Evolutionary conservation across 148 eudicot genomes (phyloP), one percentile per base, ranked within the genome.

Genomic region (Agrostemma githago): DNA sequence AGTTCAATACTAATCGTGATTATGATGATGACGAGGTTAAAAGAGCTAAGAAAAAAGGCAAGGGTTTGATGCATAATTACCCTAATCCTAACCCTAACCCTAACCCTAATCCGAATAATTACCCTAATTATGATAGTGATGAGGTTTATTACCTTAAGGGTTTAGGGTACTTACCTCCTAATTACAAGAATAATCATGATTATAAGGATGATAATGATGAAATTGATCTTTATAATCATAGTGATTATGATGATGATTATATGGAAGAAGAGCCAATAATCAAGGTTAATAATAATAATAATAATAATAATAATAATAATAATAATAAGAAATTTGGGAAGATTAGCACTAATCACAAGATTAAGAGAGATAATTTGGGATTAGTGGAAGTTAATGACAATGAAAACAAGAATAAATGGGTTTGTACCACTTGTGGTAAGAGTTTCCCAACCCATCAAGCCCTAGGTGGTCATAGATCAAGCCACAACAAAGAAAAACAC

Each of bases 381-480:
- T 11, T n/a, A 3, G 9, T 0, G 42, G 38, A 12, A 2, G 26
- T 37, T 39, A 6, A 40, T 64, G 5, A 66, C 39, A 37, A 71
- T 54, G 38, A 57, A 38, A 68, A 6, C 17, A 43, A 14, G 1
- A 59, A 61, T 0, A 67, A 21, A 46, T 79, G 78, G 74, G n/a
- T 11, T 14, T 83, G 86, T 37, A 70, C 0, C 11, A 78, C 82
- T 8, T 81, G 86, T 66, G 72, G 41, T 16, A 84, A 76, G 51
- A n/a, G 59, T 14, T 84, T 84, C 54, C 39, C 73, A 3, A 81
- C 76, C 1, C 71, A 75, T 38, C 84, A 81, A 73, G 84, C 86
- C 51, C 66, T 84, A 61, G 86, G 86, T 1, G 86, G 86, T 43
- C 86, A 84, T 65, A 68, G 73, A 61, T 84, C 86, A 40, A 78